phyloP scores from a whole-genome alignment of 768 basidiomycete genomes.

The Podaxis rugospora region DNA sequence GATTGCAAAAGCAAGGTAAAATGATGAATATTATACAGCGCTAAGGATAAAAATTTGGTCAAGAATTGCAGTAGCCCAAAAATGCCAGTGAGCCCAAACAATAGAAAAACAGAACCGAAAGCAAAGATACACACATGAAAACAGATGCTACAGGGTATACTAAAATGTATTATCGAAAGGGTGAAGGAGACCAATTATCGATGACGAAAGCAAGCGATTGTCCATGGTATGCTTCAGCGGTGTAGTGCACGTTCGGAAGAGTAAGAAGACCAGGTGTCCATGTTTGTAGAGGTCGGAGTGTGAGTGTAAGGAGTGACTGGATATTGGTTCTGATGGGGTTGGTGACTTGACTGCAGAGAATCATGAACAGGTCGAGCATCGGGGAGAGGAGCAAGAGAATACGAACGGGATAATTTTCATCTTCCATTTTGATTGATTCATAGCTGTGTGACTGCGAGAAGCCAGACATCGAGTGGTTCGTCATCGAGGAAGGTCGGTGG shows the following conservation, averaged over 20 bases:
- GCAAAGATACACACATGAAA: constrained; percentile 5
- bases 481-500: constrained; percentile 15
- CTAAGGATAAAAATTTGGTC: background rate
- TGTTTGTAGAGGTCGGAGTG: constrained; percentile 41
- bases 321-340: constrained; percentile 27
- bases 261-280: constrained; percentile 60
- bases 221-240: constrained; percentile 34
- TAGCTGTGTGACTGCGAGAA: constrained; percentile 11
- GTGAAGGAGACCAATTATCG: background rate
- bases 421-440: constrained; percentile 12
- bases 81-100: background rate
- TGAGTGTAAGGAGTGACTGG: constrained; percentile 35
- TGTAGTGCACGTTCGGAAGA: constrained; percentile 63
- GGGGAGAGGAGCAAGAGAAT: background rate
- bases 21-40: constrained; percentile 11
- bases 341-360: constrained; percentile 24
- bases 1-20: background rate
- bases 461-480: constrained; percentile 6
- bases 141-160: constrained; percentile 12
- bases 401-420: constrained; percentile 11
- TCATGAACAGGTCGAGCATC: background rate
- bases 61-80: background rate
- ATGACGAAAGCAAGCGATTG: constrained; percentile 3
- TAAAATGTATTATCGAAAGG: background rate
- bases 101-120: background rate